Evolutionary conservation across 2,329 filamentous ascomycete genomes (phyloP), one percentile per base, ranked within the genome.

Genomic region (Nigrospora oryzae): DNA sequence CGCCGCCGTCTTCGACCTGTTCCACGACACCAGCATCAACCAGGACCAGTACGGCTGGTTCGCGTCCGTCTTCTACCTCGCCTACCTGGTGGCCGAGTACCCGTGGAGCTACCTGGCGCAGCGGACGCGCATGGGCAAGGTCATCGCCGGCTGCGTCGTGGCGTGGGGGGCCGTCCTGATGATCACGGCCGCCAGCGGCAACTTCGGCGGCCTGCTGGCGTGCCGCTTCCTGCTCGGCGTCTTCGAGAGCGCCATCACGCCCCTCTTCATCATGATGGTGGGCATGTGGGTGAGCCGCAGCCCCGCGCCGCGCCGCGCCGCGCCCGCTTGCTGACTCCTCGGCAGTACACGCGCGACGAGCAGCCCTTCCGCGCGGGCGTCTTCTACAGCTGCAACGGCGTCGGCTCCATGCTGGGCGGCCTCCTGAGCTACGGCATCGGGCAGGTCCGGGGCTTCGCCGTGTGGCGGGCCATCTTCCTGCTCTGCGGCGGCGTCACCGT

Each of bases 21-120:
- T 77, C 48, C 57, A 60, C 12, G 66, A 67, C 17, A 75, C 74
- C 0, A 59, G 66, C 15, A 75, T 77, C 51, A 66, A 58, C 1
- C 56, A 62, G 13, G 60, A 62, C 1, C 59, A 77, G 42, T 80
- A 79, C 48, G 67, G 66, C 39, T 77, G 74, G 73, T 65, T 77
- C n/a, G 70, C 72, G 2, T 72, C 66, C 17, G 70, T 78, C 5
- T 79, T 78, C 54, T 79, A 77, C 48, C 64, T 79, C n/a, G 74
- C 60, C 5, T 53, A 53, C 40, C 41, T 52, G 34, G 45, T 53
- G 8, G 48, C 47, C 13, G 49, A 53, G 40, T 66, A 64, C 16
- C 64, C 63, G 0, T 63, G 59, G 58, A 48, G 57, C 23, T 62
- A 56, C 41, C 52, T 66, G 0, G 62, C 60, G 0, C 63, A 66